A percentile compares a stretch with the other conserved stretches of the same genome.
Evolutionary conservation across 1,284 basidiomycete genomes (phyloP).

Genomic region (Papiliotrema nemorosa): DNA sequence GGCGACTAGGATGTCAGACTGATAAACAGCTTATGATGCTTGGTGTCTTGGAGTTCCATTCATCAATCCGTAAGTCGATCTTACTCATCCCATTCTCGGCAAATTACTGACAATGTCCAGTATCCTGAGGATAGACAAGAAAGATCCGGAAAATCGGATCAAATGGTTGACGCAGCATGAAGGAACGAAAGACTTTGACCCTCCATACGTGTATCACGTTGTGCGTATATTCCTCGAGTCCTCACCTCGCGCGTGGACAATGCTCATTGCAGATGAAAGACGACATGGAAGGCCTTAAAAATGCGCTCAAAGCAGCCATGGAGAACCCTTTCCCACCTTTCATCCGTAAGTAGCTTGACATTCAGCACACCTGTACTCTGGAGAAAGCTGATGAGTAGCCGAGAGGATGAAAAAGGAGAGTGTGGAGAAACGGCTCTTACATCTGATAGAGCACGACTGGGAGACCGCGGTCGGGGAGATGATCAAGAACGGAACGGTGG

Average conservation of each 20-base stretch:
- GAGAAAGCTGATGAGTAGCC: slow-evolving; percentile 5
- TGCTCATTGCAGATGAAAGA: slow-evolving; percentile 1
- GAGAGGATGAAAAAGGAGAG: slow-evolving; percentile 2
- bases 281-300: slow-evolving; percentile 21
- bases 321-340: slow-evolving; percentile 29
- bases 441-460: slow-evolving; percentile 2
- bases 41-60: slow-evolving; percentile 52
- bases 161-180: slow-evolving; percentile 48
- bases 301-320: slow-evolving; percentile 23
- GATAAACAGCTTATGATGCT: slow-evolving; percentile 44
- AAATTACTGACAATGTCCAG: not conserved
- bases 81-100: not conserved
- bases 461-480: not conserved
- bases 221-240: slow-evolving; percentile 5
- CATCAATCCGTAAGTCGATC: slow-evolving; percentile 40
- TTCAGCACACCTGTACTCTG: not conserved
- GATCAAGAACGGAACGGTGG: not conserved
- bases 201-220: slow-evolving; percentile 52
- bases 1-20: too few species aligned
- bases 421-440: slow-evolving; percentile 3
- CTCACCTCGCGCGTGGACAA: not conserved
- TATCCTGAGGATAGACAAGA: slow-evolving; percentile 31
- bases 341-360: slow-evolving; percentile 23
- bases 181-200: slow-evolving; percentile 31
- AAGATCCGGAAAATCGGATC: slow-evolving; percentile 36